Conservation (phyloP, 306 rosid species). For the Lathyrus aphaca region DNA sequence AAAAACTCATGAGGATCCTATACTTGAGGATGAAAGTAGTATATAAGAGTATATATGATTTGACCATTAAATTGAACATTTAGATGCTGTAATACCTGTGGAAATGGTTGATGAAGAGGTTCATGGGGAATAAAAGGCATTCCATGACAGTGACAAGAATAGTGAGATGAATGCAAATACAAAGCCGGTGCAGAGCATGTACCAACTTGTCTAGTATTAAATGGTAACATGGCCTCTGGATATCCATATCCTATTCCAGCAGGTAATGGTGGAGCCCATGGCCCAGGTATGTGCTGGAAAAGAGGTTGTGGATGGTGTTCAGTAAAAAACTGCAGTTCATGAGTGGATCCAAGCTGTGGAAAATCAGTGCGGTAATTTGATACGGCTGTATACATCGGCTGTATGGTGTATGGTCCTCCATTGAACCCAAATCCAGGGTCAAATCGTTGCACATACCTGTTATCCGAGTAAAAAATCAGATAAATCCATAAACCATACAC, state of each 20-base stretch:
- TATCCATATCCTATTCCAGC: conserved; percentile 84
- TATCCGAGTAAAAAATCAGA: conserved; percentile 20
- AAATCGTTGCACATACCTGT: conserved; percentile 91
- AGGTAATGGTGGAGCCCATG: conserved; percentile 74
- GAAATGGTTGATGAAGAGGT: conserved; percentile 76
- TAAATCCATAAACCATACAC: conserved; percentile 4
- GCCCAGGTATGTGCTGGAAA: conserved; percentile 74
- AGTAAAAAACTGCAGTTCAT: conserved; percentile 74
- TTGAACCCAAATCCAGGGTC: conserved; percentile 95
- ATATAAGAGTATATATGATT: not conserved
- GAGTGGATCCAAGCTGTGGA: conserved; percentile 85
- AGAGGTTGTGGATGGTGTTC: conserved; percentile 73
- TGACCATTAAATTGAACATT: conserved; percentile 12
- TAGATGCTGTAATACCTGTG: conserved; percentile 61
- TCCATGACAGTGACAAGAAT: conserved; percentile 85
- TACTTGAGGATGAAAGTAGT: too few species aligned
- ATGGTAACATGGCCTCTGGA: conserved; percentile 73
- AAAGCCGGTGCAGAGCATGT: conserved; percentile 63
- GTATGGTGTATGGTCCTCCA: conserved; percentile 83
- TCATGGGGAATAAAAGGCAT: conserved; percentile 80
- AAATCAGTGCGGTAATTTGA: conserved; percentile 83
- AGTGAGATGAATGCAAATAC: conserved; percentile 83
- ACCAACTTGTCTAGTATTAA: conserved; percentile 73
- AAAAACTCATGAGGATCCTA: too few species aligned
- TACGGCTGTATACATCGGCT: conserved; percentile 84